Conservation (phyloP, 1,284 basidiomycete species). For the Peniophora sp. region DNA sequence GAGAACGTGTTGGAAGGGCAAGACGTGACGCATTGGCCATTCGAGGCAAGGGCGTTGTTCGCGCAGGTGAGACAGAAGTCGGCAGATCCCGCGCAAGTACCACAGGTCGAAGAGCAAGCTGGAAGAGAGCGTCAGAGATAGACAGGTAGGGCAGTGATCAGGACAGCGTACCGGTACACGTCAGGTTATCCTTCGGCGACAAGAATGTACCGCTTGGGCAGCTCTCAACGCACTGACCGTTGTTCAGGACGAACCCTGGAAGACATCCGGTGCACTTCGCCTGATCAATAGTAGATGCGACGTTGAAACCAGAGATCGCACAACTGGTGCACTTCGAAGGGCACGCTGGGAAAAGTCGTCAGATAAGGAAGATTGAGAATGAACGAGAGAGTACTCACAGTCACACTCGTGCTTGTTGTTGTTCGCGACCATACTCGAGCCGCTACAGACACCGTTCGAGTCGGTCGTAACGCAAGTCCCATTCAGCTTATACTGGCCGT, state of each 20-base stretch:
- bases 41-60: slow-evolving; percentile 52
- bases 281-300: slow-evolving; percentile 55
- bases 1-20: slow-evolving; percentile 68
- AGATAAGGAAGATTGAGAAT: neutral
- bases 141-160: neutral
- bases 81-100: slow-evolving; percentile 57
- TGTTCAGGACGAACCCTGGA: slow-evolving; percentile 62
- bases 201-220: slow-evolving; percentile 72
- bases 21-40: slow-evolving; percentile 62
- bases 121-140: slow-evolving; percentile 8
- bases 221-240: slow-evolving; percentile 56
- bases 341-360: slow-evolving; percentile 39
- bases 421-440: slow-evolving; percentile 66
- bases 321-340: slow-evolving; percentile 74
- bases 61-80: slow-evolving; percentile 68
- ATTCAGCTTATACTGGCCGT: slow-evolving; percentile 50
- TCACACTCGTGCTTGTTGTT: slow-evolving; percentile 76
- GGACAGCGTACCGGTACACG: slow-evolving; percentile 47
- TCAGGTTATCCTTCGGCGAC: slow-evolving; percentile 59
- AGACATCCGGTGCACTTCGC: slow-evolving; percentile 71
- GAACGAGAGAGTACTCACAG: slow-evolving; percentile 39
- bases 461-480: slow-evolving; percentile 61
- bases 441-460: slow-evolving; percentile 61
- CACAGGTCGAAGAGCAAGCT: slow-evolving; percentile 72
- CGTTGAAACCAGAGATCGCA: slow-evolving; percentile 60